Conservation (phyloP, 2,329 filamentous ascomycete genomes). For the Diaporthe aspalathi region DNA sequence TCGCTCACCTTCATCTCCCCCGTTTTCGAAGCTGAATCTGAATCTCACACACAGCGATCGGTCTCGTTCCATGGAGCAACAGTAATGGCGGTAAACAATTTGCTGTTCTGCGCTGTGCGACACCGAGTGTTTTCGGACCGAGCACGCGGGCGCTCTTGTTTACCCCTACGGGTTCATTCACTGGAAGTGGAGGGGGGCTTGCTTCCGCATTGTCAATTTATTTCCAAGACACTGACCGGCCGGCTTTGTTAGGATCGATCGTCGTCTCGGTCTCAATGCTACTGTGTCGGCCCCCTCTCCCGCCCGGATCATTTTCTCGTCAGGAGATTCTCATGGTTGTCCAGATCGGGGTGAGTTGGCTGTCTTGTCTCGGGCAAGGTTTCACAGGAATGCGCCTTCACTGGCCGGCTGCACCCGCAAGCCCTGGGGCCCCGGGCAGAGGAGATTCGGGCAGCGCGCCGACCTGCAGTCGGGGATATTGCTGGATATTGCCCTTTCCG, state of each 20-base stretch:
- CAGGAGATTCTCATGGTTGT: conserved; percentile 2
- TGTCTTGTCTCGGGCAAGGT: conserved; percentile 23
- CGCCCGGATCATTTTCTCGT: neutral
- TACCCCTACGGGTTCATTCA: neutral
- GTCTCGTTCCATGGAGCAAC: neutral
- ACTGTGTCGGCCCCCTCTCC: neutral
- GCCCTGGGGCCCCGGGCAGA: conserved; percentile 1
- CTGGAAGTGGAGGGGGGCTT: conserved; percentile 2
- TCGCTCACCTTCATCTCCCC: neutral
- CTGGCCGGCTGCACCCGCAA: conserved; percentile 36
- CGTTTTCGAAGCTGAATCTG: conserved; percentile 11
- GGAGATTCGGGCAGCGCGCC: conserved; percentile 10
- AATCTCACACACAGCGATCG: neutral
- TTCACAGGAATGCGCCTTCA: neutral
- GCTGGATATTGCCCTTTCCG: conserved; percentile 22
- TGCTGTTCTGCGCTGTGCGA: conserved; percentile 34
- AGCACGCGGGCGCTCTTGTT: neutral
- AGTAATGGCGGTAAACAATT: conserved; percentile 26
- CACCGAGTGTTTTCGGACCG: conserved; percentile 34
- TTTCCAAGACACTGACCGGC: conserved; percentile 34
- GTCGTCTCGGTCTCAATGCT: conserved; percentile 6
- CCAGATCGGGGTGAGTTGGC: conserved; percentile 15
- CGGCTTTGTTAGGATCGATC: neutral
- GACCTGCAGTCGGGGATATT: conserved; percentile 15
- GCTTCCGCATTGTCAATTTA: conserved; percentile 24